These are phyloP conservation scores for Hippophae rhamnoides DNA, from an alignment of 306 rosid genomes.

Conservation along the genomic window DNA sequence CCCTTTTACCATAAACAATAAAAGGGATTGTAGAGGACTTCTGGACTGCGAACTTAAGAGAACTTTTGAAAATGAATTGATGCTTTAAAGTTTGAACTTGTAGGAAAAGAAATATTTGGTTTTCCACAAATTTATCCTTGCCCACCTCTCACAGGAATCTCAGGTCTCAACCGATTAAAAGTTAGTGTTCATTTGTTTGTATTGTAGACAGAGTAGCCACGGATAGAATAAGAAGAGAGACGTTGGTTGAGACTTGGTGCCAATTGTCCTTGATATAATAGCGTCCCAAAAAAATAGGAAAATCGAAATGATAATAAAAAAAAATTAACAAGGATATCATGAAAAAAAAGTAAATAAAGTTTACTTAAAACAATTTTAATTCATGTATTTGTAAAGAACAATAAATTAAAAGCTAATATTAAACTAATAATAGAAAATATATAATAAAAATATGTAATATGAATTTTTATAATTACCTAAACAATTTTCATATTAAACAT, in stretches of 20 bases:
- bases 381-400: too few species aligned
- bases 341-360: not conserved
- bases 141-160: conserved; percentile 2
- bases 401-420: too few species aligned
- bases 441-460: too few species aligned
- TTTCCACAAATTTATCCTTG: conserved; percentile 17
- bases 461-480: too few species aligned
- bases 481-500: too few species aligned
- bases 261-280: conserved; percentile 3
- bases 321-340: too few species aligned
- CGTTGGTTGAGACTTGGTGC: not conserved
- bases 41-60: not conserved
- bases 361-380: too few species aligned
- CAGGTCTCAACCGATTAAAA: not conserved
- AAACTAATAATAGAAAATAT: too few species aligned
- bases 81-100: not conserved
- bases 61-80: not conserved
- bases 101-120: not conserved
- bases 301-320: too few species aligned
- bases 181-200: not conserved
- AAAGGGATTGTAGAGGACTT: not conserved
- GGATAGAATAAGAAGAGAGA: not conserved
- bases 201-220: not conserved
- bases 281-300: too few species aligned
- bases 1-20: not conserved